Evolutionary conservation across 495 filamentous ascomycete species (phyloP), one percentile per base, ranked within the genome.

Genomic region (Hypoxylon rickii): DNA sequence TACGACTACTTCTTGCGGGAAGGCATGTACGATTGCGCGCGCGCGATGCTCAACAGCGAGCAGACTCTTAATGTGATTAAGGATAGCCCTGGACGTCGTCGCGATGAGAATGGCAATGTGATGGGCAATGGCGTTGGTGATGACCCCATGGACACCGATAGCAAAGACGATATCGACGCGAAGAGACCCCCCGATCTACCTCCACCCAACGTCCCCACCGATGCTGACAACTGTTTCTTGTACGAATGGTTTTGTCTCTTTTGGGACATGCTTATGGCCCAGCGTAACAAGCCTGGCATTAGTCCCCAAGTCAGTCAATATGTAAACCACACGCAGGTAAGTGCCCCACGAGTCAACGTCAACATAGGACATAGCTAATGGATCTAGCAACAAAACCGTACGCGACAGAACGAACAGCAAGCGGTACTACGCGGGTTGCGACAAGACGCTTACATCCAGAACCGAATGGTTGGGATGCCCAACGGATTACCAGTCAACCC

Each of bases 201-300:
- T 7, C 78, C 79, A 0, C 86, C 92, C 7, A 84, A 81, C 40
- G 73, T 92, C 2, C 82, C 85, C 10, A 80, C 71, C 20, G 77
- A 73, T 18, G 74, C 79, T 7, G 84, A 90, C 13, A 87, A 84
- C 12, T 89, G 87, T 19, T 96, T 97, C 63, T 77, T 98, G 10
- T 83, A 88, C 40, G 93, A 97, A 54, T 98, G 94, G 94, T 98
- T 95, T 73, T 89, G 84, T 67, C 77, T 96, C 26, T 98, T 98
- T 70, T 97, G 90, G 92, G 94, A 97, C 58, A 90, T 97, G 65
- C 95, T 86, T 64, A 82, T 81, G 64, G 89, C 89, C 40, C 86
- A 88, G 64, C 85, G 88, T 52, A 83, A 81, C 56, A 81, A 83
- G 66, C 76, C 75, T n/a, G 62, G 64, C 26, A 78, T 71, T 58